phyloP scores from a whole-genome alignment of 768 basidiomycete species.

The Astraeus odoratus region DNA sequence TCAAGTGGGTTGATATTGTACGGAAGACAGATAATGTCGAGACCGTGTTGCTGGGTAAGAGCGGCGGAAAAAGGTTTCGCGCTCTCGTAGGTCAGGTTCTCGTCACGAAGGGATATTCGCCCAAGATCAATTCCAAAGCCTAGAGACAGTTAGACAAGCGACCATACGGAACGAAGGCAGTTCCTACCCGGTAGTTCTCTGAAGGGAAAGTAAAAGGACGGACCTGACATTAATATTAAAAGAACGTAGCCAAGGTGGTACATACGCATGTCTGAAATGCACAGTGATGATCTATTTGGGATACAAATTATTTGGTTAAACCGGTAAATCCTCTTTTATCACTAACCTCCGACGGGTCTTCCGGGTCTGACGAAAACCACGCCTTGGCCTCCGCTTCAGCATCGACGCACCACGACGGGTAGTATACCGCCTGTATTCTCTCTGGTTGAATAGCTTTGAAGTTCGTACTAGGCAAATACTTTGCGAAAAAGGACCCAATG shows the following conservation, averaged over 20 bases:
- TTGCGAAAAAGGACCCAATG: conserved; percentile 29
- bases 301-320: conserved; percentile 2
- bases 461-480: conserved; percentile 32
- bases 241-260: conserved; percentile 11
- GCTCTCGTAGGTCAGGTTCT: conserved; percentile 16
- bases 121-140: conserved; percentile 32
- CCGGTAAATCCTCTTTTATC: conserved; percentile 1
- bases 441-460: conserved; percentile 37
- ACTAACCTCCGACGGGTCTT: conserved; percentile 23
- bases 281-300: conserved; percentile 27
- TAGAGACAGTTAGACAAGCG: conserved; percentile 1
- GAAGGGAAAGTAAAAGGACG: conserved; percentile 4
- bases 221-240: background rate
- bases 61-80: conserved; percentile 43
- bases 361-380: conserved; percentile 19
- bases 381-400: conserved; percentile 39
- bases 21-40: conserved; percentile 49
- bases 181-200: conserved; percentile 27
- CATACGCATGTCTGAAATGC: conserved; percentile 42
- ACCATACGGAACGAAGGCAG: background rate
- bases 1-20: conserved; percentile 50
- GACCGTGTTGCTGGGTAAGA: conserved; percentile 40
- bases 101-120: conserved; percentile 32
- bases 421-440: conserved; percentile 47
- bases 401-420: conserved; percentile 58